phyloP scores from a whole-genome alignment of 148 eudicot genomes.

The Fallopia convolvulus region DNA sequence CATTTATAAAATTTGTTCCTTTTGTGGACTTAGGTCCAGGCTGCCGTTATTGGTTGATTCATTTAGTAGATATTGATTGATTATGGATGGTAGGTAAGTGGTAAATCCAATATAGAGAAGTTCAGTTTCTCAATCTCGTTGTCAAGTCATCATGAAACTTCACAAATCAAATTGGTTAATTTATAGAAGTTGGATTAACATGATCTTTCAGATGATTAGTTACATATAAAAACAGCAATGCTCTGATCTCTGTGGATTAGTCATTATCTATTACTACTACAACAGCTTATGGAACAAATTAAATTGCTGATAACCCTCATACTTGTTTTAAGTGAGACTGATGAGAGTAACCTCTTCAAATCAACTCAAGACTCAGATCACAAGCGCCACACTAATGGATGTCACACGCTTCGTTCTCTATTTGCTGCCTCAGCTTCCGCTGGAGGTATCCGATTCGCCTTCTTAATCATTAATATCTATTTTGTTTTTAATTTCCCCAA shows the following conservation, averaged over 20 bases:
- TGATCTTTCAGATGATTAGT: no score
- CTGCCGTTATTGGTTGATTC: neutral
- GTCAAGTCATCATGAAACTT: no score
- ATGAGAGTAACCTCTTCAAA: neutral
- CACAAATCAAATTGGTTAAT: no score
- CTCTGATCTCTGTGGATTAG: neutral
- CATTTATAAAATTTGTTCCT: neutral
- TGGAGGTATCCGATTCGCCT: neutral
- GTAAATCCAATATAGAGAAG: neutral
- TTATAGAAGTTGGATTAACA: no score
- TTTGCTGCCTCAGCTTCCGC: constrained; percentile 2
- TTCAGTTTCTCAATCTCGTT: no score
- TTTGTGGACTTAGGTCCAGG: neutral
- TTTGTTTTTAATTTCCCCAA: neutral
- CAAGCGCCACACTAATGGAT: neutral
- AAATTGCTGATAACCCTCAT: neutral
- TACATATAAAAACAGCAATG: neutral
- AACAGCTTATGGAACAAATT: neutral
- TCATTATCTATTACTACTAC: neutral
- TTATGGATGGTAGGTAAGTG: neutral
- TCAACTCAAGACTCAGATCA: neutral
- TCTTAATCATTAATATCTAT: neutral
- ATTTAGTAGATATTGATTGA: neutral
- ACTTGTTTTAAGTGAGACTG: constrained; percentile 9
- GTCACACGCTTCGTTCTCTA: neutral